phyloP scores from a whole-genome alignment of 306 rosid genomes.

The Citrullus mucosospermus region DNA sequence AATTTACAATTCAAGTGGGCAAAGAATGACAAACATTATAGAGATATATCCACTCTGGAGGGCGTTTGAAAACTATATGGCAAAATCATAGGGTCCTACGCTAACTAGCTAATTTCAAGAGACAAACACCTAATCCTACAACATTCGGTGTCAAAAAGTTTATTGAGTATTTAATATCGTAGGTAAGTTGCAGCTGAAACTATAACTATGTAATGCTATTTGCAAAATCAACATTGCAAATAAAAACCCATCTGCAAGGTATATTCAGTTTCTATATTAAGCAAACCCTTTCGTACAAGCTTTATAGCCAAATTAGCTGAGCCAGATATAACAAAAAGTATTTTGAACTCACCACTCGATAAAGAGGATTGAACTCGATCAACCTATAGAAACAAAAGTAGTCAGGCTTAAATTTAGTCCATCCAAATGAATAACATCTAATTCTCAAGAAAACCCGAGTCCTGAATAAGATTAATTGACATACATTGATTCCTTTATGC shows the following conservation, averaged over 20 bases:
- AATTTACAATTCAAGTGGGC: slow-evolving; percentile 7
- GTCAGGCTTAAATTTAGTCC: not conserved
- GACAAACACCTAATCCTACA: not conserved
- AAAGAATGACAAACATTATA: not conserved
- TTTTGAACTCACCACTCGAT: slow-evolving; percentile 31
- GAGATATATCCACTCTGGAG: not conserved
- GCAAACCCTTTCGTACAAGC: not conserved
- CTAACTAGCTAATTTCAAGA: not conserved
- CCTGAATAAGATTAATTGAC: slow-evolving; percentile 18
- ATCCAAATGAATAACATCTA: not conserved
- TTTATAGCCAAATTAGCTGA: not conserved
- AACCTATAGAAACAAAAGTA: slow-evolving; percentile 30
- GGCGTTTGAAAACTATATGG: not conserved
- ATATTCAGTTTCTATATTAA: not conserved
- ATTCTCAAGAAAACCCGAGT: not conserved
- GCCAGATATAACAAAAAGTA: not conserved
- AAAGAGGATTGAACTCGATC: slow-evolving; percentile 30
- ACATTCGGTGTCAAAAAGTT: not conserved
- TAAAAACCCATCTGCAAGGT: not conserved
- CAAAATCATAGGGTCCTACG: not conserved
- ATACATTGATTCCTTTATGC: slow-evolving; percentile 29
- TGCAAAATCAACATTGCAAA: not conserved
- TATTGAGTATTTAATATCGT: not conserved
- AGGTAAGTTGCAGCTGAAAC: not conserved
- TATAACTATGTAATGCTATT: not conserved